Evolutionary conservation across 345 rosid species (phyloP).

Genomic region (Firmiana major): DNA sequence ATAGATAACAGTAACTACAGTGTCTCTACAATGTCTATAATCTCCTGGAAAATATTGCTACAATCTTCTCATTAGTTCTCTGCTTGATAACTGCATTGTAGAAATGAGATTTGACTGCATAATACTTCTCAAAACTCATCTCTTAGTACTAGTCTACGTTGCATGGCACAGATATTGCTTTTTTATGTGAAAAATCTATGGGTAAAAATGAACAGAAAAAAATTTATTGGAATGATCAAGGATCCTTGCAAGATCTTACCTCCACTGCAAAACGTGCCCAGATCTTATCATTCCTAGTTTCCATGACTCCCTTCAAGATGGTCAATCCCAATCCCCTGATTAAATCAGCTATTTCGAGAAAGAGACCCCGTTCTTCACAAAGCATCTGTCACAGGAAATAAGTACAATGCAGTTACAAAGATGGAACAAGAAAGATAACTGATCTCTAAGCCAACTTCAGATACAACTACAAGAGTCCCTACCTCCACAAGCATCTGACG

Average conservation of each 20-base stretch:
- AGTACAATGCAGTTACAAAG: background rate
- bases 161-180: background rate
- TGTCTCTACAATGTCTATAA: background rate
- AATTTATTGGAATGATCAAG: background rate
- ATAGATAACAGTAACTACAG: background rate
- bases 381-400: conserved; percentile 60
- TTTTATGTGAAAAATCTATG: background rate
- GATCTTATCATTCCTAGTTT: conserved; percentile 71
- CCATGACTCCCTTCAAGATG: conserved; percentile 91
- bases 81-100: background rate
- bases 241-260: conserved; percentile 39
- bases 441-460: background rate
- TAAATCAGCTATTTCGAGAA: conserved; percentile 88
- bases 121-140: background rate
- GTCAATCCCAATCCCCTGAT: conserved; percentile 88
- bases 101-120: background rate
- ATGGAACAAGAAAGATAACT: conserved; percentile 6
- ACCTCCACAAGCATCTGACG: conserved; percentile 96
- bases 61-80: background rate
- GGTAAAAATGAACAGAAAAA: background rate
- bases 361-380: conserved; percentile 90
- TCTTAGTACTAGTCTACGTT: background rate
- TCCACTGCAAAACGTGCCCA: conserved; percentile 92
- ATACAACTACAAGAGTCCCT: conserved; percentile 11
- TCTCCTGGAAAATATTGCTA: background rate